Evolutionary conservation across 225 moss, liverwort and hornwort genomes (phyloP), one percentile per base, ranked within the genome.

Genomic region (Marchantia polymorpha): DNA sequence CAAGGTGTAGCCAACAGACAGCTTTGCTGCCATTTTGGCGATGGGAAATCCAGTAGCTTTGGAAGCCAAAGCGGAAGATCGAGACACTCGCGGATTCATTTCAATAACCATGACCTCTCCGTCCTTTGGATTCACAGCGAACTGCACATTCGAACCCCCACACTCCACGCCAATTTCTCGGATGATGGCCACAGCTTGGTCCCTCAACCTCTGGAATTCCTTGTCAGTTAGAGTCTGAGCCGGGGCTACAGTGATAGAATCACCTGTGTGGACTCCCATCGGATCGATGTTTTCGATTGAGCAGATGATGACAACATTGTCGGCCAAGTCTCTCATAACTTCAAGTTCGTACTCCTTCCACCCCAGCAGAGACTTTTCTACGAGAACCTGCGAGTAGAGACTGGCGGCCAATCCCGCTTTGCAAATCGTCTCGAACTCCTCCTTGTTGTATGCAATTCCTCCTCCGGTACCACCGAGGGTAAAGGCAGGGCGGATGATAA

Each of bases 51-150:
- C 94, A 76, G 96, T 97, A 60, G 96, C 96, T 84, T 97, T 94
- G 31, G 96, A 97, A 72, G 96, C 96, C 78, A 97, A 89, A n/a
- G 96, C 96, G 29, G 94, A 97, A 72, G 96, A 97, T 13, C 96
- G 92, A 59, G 96, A 97, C 39, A 97, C 96, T 80, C 96, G 89
- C 76, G 96, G 96, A 86, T 97, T 97, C 96, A 97, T 97, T 83
- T 97, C 96, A 81, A 97, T 97, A 29, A 97, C 90, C 91, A 97
- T 91, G n/a, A 97, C 96, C 82, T 97, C 94, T 31, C 96, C 96
- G 75, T 97, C 92, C 78, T 85, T 84, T 0, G 96, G 96, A 71
- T 97, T 97, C 46, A 97, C 94, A 74, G 96, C 96, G 82, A 97
- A 97, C 80, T 97, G 96, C 29, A 97, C 96, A 76, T 97, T 97